phyloP scores from a whole-genome alignment of 23 red algal genomes.

The Gracilaria domingensis region DNA sequence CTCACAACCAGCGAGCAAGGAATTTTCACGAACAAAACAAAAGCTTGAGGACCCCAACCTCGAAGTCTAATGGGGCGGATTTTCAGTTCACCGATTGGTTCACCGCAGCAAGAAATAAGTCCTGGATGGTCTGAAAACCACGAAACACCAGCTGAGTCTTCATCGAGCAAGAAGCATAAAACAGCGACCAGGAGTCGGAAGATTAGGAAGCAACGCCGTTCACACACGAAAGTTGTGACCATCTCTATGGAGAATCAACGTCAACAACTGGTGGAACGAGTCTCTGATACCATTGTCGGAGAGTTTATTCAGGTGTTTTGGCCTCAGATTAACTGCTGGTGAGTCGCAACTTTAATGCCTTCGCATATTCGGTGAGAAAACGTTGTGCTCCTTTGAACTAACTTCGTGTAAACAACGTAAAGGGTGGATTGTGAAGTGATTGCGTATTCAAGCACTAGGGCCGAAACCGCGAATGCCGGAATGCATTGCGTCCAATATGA shows the following conservation, averaged over 20 bases:
- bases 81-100: background rate
- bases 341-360: background rate
- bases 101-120: background rate
- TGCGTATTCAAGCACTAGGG: background rate
- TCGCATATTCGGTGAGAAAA: background rate
- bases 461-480: background rate
- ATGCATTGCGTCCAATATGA: slow-evolving; percentile 45
- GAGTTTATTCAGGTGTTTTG: slow-evolving; percentile 5
- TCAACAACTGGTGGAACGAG: background rate
- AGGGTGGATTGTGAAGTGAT: slow-evolving; percentile 58
- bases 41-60: too few relatives aligned
- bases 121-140: background rate
- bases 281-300: background rate
- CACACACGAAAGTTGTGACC: background rate
- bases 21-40: too few relatives aligned
- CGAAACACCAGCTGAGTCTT: background rate
- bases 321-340: slow-evolving; percentile 19
- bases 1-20: too few relatives aligned
- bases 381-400: too few relatives aligned
- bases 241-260: background rate
- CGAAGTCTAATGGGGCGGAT: background rate
- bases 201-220: background rate
- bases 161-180: background rate
- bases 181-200: background rate
- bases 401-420: too few relatives aligned